phyloP scores from a whole-genome alignment of 1,284 basidiomycete genomes.

The Ganoderma multipileum region DNA sequence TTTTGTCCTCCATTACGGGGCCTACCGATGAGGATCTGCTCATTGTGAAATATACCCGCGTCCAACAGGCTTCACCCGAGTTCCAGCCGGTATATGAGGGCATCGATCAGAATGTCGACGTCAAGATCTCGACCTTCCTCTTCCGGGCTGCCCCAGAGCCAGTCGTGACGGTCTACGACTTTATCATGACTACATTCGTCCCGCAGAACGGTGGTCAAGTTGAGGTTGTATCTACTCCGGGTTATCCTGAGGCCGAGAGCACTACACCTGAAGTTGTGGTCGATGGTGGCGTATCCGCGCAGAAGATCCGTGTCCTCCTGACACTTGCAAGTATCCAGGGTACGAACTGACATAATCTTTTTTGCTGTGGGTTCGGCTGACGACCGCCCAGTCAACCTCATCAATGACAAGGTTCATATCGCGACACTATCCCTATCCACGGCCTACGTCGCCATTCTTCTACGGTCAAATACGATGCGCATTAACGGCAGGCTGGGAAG shows the following conservation, averaged over 20 bases:
- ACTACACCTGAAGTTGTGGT: slow-evolving; percentile 23
- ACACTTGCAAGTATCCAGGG: slow-evolving; percentile 90
- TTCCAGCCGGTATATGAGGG: slow-evolving; percentile 86
- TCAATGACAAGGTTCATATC: slow-evolving; percentile 77
- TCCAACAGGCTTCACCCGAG: slow-evolving; percentile 88
- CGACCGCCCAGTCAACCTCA: slow-evolving; percentile 70
- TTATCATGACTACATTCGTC: slow-evolving; percentile 97
- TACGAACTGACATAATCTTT: slow-evolving; percentile 36
- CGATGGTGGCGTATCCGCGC: slow-evolving; percentile 33
- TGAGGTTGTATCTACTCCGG: slow-evolving; percentile 20
- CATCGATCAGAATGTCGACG: slow-evolving; percentile 89
- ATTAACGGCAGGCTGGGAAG: slow-evolving; percentile 89
- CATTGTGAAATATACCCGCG: slow-evolving; percentile 83
- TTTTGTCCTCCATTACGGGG: slow-evolving; percentile 77
- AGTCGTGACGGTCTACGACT: slow-evolving; percentile 93
- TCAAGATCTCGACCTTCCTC: slow-evolving; percentile 92
- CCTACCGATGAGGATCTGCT: slow-evolving; percentile 76
- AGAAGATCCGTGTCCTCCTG: slow-evolving; percentile 85
- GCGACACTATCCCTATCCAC: slow-evolving; percentile 93
- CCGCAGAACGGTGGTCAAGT: slow-evolving; percentile 48
- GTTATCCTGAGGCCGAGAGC: slow-evolving; percentile 18
- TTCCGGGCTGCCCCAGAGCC: slow-evolving; percentile 93
- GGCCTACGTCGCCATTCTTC: slow-evolving; percentile 85
- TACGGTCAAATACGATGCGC: slow-evolving; percentile 80
- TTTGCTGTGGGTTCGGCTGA: neutral